These are phyloP conservation scores for Yamadazyma siamensis DNA, from an alignment of 1,139 yeast genomes.

Conservation along the genomic window DNA sequence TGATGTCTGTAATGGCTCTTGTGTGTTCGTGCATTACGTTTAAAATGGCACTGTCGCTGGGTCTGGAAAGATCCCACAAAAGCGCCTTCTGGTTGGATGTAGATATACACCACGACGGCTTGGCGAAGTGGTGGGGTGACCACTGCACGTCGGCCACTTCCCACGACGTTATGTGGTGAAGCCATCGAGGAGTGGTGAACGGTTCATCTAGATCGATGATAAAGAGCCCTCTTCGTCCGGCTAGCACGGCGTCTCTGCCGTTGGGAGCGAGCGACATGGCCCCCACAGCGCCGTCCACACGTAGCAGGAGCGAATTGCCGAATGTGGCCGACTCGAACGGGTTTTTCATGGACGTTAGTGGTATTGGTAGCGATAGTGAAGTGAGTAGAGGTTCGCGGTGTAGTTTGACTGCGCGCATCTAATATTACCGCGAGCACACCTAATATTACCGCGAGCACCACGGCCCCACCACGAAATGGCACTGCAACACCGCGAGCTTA, in stretches of 20 bases:
- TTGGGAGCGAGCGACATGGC: slow-evolving; percentile 92
- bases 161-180: slow-evolving; percentile 92
- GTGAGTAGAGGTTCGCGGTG: too few species aligned
- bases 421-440: too few species aligned
- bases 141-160: slow-evolving; percentile 98
- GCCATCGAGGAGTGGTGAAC: slow-evolving; percentile 90
- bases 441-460: too few species aligned
- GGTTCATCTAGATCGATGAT: slow-evolving; percentile 95
- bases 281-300: slow-evolving; percentile 91
- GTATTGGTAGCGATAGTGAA: background rate
- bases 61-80: slow-evolving; percentile 84
- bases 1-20: slow-evolving; percentile 92
- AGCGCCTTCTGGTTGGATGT: slow-evolving; percentile 94
- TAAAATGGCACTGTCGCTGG: slow-evolving; percentile 75
- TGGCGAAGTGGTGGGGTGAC: slow-evolving; percentile 80
- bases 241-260: slow-evolving; percentile 90
- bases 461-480: too few species aligned
- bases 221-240: slow-evolving; percentile 83
- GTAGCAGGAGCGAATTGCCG: slow-evolving; percentile 73
- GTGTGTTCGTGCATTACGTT: slow-evolving; percentile 86
- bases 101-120: slow-evolving; percentile 89
- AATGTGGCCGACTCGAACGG: slow-evolving; percentile 53
- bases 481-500: too few species aligned
- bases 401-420: too few species aligned
- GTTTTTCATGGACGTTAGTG: slow-evolving; percentile 8